phyloP scores from a whole-genome alignment of 176 grass and related monocot species.

The Oryza glaberrima region DNA sequence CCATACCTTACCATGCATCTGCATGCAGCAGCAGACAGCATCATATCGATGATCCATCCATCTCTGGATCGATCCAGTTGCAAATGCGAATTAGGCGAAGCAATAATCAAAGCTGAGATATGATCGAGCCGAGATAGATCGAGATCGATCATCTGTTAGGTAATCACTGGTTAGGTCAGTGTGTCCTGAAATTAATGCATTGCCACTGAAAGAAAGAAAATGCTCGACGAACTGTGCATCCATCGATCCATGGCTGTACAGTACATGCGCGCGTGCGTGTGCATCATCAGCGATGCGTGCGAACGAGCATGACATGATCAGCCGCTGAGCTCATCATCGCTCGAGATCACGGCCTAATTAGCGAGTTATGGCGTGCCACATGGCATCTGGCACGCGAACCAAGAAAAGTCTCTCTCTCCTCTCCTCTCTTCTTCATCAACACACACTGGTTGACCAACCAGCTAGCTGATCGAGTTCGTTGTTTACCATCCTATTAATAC shows the following conservation, averaged over 20 bases:
- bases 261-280: not conserved
- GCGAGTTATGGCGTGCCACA: slow-evolving; percentile 32
- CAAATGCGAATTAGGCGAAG: slow-evolving; percentile 28
- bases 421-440: not conserved
- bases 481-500: slow-evolving; percentile 40
- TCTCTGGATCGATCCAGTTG: not conserved
- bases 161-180: slow-evolving; percentile 20
- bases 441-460: slow-evolving; percentile 56
- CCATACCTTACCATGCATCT: not conserved
- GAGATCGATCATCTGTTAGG: not conserved
- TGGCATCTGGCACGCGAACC: slow-evolving; percentile 42
- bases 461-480: not conserved
- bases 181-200: not conserved
- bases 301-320: slow-evolving; percentile 35
- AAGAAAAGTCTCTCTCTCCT: slow-evolving; percentile 46
- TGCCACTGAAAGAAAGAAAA: not conserved
- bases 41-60: not conserved
- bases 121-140: slow-evolving; percentile 4
- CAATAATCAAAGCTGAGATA: slow-evolving; percentile 19
- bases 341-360: not conserved
- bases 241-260: not conserved
- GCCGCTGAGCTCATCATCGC: not conserved
- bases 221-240: not conserved
- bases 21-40: not conserved
- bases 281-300: slow-evolving; percentile 29